Percentiles rank a stretch among this genome's conserved stretches.
Evolutionary conservation across 1,284 basidiomycete species (phyloP).

Genomic region (Fomitopsis pinicola): DNA sequence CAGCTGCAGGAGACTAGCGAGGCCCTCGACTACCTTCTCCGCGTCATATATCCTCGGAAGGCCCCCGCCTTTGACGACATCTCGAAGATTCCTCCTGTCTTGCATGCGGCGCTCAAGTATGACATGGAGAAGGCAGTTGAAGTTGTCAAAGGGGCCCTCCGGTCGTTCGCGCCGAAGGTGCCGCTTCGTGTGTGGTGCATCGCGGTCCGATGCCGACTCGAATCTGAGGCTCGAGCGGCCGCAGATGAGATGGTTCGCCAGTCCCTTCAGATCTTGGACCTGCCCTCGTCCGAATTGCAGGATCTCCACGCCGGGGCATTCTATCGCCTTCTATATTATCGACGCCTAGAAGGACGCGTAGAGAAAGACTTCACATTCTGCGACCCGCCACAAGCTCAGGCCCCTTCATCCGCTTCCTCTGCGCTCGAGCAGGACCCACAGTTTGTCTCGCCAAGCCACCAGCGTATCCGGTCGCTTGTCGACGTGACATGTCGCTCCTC

Average conservation of each 20-base stretch:
- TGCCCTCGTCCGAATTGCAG: neutral
- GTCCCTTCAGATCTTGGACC: neutral
- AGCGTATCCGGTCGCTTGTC: neutral
- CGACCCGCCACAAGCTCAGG: neutral
- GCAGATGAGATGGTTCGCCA: neutral
- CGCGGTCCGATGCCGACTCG: neutral
- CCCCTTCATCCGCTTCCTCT: neutral
- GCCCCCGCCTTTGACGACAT: neutral
- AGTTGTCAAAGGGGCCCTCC: neutral
- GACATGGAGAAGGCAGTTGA: conserved; percentile 5
- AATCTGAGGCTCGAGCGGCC: neutral
- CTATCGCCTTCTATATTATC: neutral
- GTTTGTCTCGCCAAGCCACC: neutral
- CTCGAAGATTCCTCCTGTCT: conserved; percentile 5
- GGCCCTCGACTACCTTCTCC: conserved; percentile 1
- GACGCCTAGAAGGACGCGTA: neutral
- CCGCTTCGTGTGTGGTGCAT: conserved; percentile 2
- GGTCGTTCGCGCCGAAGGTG: neutral
- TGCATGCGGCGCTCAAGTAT: conserved; percentile 10
- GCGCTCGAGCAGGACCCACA: neutral
- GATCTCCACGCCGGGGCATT: neutral
- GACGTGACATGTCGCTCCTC: conserved; percentile 44
- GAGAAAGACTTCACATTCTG: neutral
- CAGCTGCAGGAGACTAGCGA: neutral
- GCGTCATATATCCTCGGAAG: neutral